Conservation (phyloP, 2,329 filamentous ascomycete genomes). For the Aureobasidium sp. region DNA sequence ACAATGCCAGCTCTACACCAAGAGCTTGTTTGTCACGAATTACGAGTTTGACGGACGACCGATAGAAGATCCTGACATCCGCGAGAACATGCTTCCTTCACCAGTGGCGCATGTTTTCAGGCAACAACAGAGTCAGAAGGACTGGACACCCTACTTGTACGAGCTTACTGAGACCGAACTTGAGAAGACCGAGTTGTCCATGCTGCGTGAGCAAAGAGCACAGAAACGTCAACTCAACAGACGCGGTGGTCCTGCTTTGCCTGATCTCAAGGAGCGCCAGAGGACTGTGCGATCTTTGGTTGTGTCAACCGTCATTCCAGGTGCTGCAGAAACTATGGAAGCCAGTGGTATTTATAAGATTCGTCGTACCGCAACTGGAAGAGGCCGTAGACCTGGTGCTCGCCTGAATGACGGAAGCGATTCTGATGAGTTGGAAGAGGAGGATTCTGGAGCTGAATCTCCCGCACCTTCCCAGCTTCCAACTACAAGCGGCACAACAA, state of each 20-base stretch:
- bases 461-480: slow-evolving; percentile 60
- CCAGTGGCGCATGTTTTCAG: slow-evolving; percentile 78
- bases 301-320: slow-evolving; percentile 86
- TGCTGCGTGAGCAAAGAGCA: slow-evolving; percentile 84
- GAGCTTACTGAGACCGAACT: slow-evolving; percentile 86
- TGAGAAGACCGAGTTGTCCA: slow-evolving; percentile 83
- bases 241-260: slow-evolving; percentile 81
- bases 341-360: slow-evolving; percentile 79
- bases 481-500: slow-evolving; percentile 52
- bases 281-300: slow-evolving; percentile 87
- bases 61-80: slow-evolving; percentile 83
- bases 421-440: slow-evolving; percentile 86
- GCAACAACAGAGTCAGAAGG: slow-evolving; percentile 85
- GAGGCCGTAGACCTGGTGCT: slow-evolving; percentile 48
- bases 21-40: slow-evolving; percentile 83
- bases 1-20: slow-evolving; percentile 88
- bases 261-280: slow-evolving; percentile 93
- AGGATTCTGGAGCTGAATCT: slow-evolving; percentile 80
- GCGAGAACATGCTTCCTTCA: slow-evolving; percentile 74
- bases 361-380: slow-evolving; percentile 31
- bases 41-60: slow-evolving; percentile 93
- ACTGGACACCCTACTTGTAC: slow-evolving; percentile 88
- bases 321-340: slow-evolving; percentile 69
- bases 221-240: slow-evolving; percentile 95
- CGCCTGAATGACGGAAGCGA: slow-evolving; percentile 51